Conservation (phyloP, 2,329 filamentous ascomycete species). For the Waltergamsia citrina region DNA sequence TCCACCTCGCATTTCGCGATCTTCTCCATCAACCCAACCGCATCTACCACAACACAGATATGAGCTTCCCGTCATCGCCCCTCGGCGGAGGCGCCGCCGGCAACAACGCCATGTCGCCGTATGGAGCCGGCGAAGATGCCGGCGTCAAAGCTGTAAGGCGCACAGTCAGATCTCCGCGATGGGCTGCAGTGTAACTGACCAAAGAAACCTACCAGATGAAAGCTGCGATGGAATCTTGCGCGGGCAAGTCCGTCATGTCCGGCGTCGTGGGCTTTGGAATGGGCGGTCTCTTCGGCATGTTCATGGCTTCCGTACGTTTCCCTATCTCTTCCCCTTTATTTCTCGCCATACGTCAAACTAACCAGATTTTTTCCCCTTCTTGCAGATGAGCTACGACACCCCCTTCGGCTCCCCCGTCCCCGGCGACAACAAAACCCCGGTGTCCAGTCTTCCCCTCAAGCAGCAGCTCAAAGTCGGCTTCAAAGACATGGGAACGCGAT, state of each 20-base stretch:
- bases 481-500: slow-evolving; percentile 87
- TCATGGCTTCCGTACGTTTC: slow-evolving; percentile 86
- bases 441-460: slow-evolving; percentile 63
- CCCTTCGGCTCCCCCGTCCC: slow-evolving; percentile 53
- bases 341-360: not conserved
- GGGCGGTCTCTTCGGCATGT: slow-evolving; percentile 88
- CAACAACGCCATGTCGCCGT: slow-evolving; percentile 10
- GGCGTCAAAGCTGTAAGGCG: slow-evolving; percentile 41
- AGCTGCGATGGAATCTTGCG: slow-evolving; percentile 83
- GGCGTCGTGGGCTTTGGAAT: slow-evolving; percentile 92
- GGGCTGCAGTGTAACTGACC: too few relatives aligned
- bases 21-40: not conserved
- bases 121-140: slow-evolving; percentile 34
- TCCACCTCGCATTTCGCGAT: slow-evolving; percentile 4
- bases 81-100: slow-evolving; percentile 11
- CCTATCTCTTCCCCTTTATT: slow-evolving; percentile 1
- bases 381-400: slow-evolving; percentile 95
- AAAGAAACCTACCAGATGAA: too few relatives aligned
- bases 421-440: slow-evolving; percentile 25
- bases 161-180: too few relatives aligned
- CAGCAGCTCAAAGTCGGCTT: slow-evolving; percentile 81
- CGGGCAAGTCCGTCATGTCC: slow-evolving; percentile 78
- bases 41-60: slow-evolving; percentile 9
- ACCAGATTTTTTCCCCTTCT: not conserved
- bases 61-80: slow-evolving; percentile 28